Evolutionary conservation across 2,329 filamentous ascomycete genomes (phyloP).

Genomic region (Pseudogymnoascus sp.): DNA sequence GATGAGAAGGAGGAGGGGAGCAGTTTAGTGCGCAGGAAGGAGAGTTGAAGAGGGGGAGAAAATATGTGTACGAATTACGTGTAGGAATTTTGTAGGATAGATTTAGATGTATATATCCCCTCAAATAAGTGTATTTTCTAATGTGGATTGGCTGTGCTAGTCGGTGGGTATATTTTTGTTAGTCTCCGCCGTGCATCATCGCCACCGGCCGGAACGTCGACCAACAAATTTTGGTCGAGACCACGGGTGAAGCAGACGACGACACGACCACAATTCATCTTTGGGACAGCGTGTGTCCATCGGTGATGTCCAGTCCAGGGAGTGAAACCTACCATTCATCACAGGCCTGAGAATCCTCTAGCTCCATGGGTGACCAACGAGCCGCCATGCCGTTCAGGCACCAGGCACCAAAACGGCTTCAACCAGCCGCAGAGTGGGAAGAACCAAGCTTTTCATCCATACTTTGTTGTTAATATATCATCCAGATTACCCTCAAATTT

Average conservation of each 20-base stretch:
- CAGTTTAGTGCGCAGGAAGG: not conserved
- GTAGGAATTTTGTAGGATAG: constrained; percentile 1
- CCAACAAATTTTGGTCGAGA: not conserved
- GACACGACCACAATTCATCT: not conserved
- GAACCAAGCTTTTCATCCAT: not conserved
- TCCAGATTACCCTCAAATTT: not conserved
- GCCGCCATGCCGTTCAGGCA: not conserved
- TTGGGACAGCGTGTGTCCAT: not conserved
- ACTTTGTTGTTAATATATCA: not conserved
- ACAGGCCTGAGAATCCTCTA: not conserved
- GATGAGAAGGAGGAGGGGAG: not conserved
- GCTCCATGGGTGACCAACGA: not conserved
- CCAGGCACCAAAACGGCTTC: not conserved
- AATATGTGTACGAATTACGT: constrained; percentile 7
- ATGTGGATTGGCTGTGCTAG: not conserved
- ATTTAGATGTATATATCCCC: constrained; percentile 4
- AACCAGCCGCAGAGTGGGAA: not conserved
- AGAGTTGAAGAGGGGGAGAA: not conserved
- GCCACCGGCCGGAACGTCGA: not conserved
- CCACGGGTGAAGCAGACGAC: not conserved
- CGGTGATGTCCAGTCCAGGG: not conserved
- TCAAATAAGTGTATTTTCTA: not conserved
- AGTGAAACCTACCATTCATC: not conserved
- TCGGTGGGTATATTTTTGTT: not conserved
- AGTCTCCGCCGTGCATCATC: not conserved